Evolutionary conservation across 1,284 basidiomycete species (phyloP), one percentile per base, ranked within the genome.

Genomic region (Austroboletus niveus): DNA sequence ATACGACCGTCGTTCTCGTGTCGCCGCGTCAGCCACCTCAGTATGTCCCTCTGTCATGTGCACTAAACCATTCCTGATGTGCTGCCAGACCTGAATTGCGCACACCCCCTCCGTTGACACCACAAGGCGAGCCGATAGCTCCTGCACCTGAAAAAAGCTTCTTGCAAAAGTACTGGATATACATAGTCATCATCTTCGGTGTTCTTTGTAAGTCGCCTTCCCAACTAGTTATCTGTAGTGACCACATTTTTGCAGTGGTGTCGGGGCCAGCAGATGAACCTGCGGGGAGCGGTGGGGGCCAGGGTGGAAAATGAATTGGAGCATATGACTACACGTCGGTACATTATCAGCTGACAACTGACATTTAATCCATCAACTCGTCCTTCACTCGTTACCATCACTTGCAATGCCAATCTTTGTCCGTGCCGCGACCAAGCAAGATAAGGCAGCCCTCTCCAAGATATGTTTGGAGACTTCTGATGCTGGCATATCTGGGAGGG

Each of bases 141-240:
- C 81, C 85, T 0, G 69, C 73, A 24, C 78, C 79, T 1, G 90
- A 92, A 65, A 89, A 93, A 71, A 74, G 81, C 9, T 92, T 94
- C 69, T 55, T 94, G 35, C 87, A 92, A 64, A 94, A 94, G 69
- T 94, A 94, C 70, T 94, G 92, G 90, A 73, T 94, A 69, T 92
- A 92, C 61, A 81, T 92, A 45, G 73, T 78, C 31, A 76, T 82
- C 3, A 69, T 79, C 30, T 69, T 92, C 15, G 70, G 86, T 34
- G 76, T 79, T 30, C 63, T 87, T 34, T 53, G 87, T 88, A 59
- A 66, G 84, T 78, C 44, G 30, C 31, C 7, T 48, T 39, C 27
- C 42, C 15, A 15, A 31, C n/a, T 14, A 15, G 14, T 30, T 44
- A 8, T 36, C 54, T 42, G 10, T 17, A 12, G 7, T 51, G 30